Evolutionary conservation across 2,329 filamentous ascomycete species (phyloP).

Genomic region (Elsinoe ampelina): DNA sequence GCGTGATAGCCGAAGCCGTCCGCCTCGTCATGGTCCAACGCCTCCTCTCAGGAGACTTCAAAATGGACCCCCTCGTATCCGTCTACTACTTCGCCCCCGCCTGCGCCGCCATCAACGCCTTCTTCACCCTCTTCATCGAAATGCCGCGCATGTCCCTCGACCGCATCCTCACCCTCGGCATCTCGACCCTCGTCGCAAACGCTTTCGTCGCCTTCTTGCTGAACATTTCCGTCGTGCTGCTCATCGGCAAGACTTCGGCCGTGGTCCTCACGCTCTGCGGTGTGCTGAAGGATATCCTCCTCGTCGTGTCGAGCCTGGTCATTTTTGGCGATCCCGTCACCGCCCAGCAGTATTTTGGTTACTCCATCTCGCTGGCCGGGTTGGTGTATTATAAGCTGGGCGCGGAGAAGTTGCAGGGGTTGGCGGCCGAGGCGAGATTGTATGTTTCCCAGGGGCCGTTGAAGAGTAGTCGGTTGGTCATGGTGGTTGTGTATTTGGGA

Average conservation of each 20-base stretch:
- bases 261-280: conserved; percentile 79
- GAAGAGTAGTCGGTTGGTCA: neutral
- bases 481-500: neutral
- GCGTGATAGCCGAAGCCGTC: conserved; percentile 72
- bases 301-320: conserved; percentile 68
- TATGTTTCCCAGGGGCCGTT: conserved; percentile 1
- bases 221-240: conserved; percentile 77
- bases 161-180: conserved; percentile 64
- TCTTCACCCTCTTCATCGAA: conserved; percentile 65
- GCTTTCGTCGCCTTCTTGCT: conserved; percentile 70
- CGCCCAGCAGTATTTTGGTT: conserved; percentile 71
- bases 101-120: conserved; percentile 71
- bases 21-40: conserved; percentile 78
- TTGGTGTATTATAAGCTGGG: conserved; percentile 84
- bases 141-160: conserved; percentile 58
- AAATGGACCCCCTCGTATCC: conserved; percentile 84
- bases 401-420: conserved; percentile 65
- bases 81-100: conserved; percentile 85
- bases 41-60: conserved; percentile 73
- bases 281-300: conserved; percentile 79
- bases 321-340: conserved; percentile 73
- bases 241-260: conserved; percentile 84
- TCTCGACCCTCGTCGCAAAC: conserved; percentile 64
- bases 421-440: neutral
- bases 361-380: conserved; percentile 67